phyloP scores from a whole-genome alignment of 768 basidiomycete genomes.

The Leucosporidium yakuticum region DNA sequence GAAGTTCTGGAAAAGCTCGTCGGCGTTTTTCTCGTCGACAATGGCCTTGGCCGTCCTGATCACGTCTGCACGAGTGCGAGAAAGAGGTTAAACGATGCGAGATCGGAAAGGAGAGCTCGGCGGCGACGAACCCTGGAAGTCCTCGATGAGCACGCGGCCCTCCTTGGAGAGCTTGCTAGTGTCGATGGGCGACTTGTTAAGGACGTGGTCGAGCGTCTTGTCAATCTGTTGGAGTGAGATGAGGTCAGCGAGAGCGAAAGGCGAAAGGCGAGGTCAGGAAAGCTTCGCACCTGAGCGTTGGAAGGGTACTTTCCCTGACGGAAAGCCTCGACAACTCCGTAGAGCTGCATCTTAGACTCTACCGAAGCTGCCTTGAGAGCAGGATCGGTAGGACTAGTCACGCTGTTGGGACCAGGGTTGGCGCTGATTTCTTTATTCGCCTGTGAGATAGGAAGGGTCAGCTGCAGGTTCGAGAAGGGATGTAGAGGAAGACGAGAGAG shows the following conservation, averaged over 20 bases:
- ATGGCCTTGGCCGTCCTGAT: conserved; percentile 44
- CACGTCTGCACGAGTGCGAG: conserved; percentile 47
- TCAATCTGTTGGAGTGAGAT: conserved; percentile 57
- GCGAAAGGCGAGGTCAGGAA: background rate
- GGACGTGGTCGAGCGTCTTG: conserved; percentile 61
- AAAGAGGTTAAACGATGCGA: background rate
- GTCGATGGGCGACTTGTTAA: conserved; percentile 41
- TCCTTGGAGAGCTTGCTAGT: conserved; percentile 31
- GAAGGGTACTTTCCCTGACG: conserved; percentile 47
- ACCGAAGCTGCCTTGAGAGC: conserved; percentile 63
- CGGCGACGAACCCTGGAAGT: conserved; percentile 6
- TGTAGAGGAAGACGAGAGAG: too few species aligned
- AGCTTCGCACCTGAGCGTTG: conserved; percentile 19
- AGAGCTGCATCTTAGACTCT: conserved; percentile 71
- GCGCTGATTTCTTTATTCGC: too few species aligned
- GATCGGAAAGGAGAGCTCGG: too few species aligned
- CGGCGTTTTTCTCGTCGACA: conserved; percentile 38
- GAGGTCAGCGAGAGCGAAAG: conserved; percentile 4
- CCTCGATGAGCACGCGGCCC: conserved; percentile 30
- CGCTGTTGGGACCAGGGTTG: conserved; percentile 38
- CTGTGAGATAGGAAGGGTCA: too few species aligned
- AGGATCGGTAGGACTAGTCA: conserved; percentile 62
- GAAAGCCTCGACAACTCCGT: conserved; percentile 74
- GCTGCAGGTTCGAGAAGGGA: too few species aligned
- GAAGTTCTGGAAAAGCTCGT: conserved; percentile 88